Evolutionary conservation across 2,329 filamentous ascomycete species (phyloP).

Genomic region (Saccharata proteae): DNA sequence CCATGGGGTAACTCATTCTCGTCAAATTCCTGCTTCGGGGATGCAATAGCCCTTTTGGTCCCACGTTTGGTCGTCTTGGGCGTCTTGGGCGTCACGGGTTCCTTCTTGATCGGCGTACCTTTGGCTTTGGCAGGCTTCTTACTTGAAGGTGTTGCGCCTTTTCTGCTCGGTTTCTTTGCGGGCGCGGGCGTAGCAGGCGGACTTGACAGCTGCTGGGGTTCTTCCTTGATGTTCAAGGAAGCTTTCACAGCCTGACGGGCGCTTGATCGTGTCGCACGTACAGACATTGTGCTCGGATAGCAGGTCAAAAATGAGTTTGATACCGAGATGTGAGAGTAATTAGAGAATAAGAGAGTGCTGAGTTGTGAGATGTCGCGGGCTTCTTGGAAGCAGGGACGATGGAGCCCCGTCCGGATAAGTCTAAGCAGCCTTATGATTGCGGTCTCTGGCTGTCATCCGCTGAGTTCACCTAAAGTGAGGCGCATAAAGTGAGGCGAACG

Average conservation of each 20-base stretch:
- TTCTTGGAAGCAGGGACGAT: no score
- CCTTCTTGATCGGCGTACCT: slow-evolving; percentile 4
- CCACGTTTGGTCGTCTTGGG: slow-evolving; percentile 12
- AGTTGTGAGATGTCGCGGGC: no score
- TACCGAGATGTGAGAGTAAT: no score
- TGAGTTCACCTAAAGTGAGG: no score
- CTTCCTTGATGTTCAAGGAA: slow-evolving; percentile 10
- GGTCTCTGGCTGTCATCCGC: no score
- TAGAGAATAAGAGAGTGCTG: no score
- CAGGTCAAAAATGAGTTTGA: not conserved
- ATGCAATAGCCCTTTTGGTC: slow-evolving; percentile 26
- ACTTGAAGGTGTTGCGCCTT: slow-evolving; percentile 16
- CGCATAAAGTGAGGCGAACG: no score
- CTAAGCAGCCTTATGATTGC: no score
- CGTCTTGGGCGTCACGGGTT: slow-evolving; percentile 8
- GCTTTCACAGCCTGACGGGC: slow-evolving; percentile 10
- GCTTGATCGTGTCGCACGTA: slow-evolving; percentile 18
- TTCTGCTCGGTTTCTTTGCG: slow-evolving; percentile 8
- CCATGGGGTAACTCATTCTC: slow-evolving; percentile 44
- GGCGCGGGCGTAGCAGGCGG: slow-evolving; percentile 28
- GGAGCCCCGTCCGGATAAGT: no score
- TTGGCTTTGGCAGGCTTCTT: slow-evolving; percentile 1
- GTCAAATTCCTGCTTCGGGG: slow-evolving; percentile 26
- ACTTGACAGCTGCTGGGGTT: slow-evolving; percentile 30
- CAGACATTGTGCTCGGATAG: slow-evolving; percentile 14